Base-by-base conservation (phyloP, 192 early-diverging fungal species). In the Coemansia sp. region DNA sequence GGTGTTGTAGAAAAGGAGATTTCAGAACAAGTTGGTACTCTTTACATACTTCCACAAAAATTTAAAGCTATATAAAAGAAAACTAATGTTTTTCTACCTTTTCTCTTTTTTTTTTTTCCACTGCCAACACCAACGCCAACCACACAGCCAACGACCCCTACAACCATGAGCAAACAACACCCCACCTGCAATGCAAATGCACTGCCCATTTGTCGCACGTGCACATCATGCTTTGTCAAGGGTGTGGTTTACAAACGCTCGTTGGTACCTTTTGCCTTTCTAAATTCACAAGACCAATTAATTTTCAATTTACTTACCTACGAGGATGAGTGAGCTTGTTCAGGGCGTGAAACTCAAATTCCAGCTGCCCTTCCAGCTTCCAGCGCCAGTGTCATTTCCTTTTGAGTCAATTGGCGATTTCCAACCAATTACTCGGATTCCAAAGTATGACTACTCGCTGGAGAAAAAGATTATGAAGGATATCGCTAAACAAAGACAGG, bases 391-490 rank as follows among this genome's bases (percentile, higher is more conserved):
- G 46, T 72, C 82, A 21, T 76, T 84, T 54, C 82, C 82, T 23
- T 84, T 84, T 59, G 82, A 84, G 68, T 67, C 68, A 31, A 84
- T 84, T 60, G 77, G 77, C 31, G 76, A 73, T 63, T 79, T 76
- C 42, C 59, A 67, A 22, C 74, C 82, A 32, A 75, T 76, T 39
- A 73, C 66, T 10, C 70, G 66, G 31, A 84, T 84, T 57, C 83
- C 83, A 57, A 84, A 80, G 63, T 84, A 84, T 51, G 83, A 84
- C 59, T 84, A 80, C 51, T 65, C 83, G 23, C 72, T 84, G 7
- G 83, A 84, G 59, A 78, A 75, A 61, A 76, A 71, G 60, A 75
- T 84, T 53, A 67, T 80, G 67, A 76, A 80, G 57, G 78, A 84
- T n/a, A 75, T 78, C 64, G 67, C 68, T 2, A 80, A 73, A 66